A percentile compares a stretch with the other conserved stretches of the same genome.
These are phyloP conservation scores for Camellia lanceoleosa DNA, from an alignment of 148 eudicot species.

Conservation along the genomic window DNA sequence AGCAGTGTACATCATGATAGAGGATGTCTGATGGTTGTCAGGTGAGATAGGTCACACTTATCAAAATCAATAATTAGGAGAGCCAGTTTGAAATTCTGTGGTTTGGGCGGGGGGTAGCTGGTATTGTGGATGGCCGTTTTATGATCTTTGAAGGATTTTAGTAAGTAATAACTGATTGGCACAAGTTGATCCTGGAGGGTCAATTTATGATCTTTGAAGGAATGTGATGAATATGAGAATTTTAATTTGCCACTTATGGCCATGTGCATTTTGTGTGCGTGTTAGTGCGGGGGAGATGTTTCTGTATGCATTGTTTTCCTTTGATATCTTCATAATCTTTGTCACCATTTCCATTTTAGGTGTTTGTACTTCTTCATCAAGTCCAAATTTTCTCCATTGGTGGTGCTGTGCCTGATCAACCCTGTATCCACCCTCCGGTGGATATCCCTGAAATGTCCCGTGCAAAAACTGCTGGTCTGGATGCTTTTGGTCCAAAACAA, in stretches of 20 bases:
- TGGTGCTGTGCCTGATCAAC: slow-evolving; percentile 69
- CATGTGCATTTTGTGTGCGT: not conserved
- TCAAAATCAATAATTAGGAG: not conserved
- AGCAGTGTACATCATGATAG: not conserved
- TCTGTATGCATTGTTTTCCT: not conserved
- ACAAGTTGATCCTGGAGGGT: not conserved
- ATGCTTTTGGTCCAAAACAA: slow-evolving; percentile 51
- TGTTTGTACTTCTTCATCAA: slow-evolving; percentile 83
- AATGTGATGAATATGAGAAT: no score
- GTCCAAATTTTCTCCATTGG: slow-evolving; percentile 74
- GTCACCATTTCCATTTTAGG: slow-evolving; percentile 39
- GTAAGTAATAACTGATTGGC: not conserved
- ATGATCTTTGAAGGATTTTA: not conserved
- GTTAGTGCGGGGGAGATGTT: not conserved
- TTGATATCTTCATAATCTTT: not conserved
- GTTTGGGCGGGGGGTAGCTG: not conserved
- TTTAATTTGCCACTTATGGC: no score
- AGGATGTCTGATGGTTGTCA: not conserved
- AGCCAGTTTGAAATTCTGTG: not conserved
- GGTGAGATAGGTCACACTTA: not conserved
- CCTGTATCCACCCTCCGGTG: slow-evolving; percentile 45
- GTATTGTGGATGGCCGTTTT: not conserved
- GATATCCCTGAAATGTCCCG: slow-evolving; percentile 56
- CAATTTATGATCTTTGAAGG: not conserved
- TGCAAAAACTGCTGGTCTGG: slow-evolving; percentile 56